Evolutionary conservation across 257 asterid genomes (phyloP), one percentile per base, ranked within the genome.

Genomic region (Avicennia marina): DNA sequence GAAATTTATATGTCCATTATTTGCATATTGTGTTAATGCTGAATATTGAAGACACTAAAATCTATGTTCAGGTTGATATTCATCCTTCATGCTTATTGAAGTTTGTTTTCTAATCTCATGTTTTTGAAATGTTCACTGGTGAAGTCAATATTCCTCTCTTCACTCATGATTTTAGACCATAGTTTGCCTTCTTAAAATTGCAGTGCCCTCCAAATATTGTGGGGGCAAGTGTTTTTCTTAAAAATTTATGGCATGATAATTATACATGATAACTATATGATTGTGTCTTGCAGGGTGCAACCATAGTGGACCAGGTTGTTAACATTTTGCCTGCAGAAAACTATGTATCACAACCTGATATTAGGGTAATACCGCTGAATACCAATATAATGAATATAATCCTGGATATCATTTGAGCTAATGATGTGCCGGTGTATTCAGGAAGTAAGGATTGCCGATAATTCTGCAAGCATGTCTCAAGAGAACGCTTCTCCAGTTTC

Each of bases 371-470:
- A n/a, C 24, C 48, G 26, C 19, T 11, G 2, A 38, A 21, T 4
- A 13, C n/a, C 11, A 17, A 31, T 20, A 16, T 43, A 3, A 10
- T 7, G n/a, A 19, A 32, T 11, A 11, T 41, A n/a, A n/a, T 53
- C 40, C 31, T 22, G n/a, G 56, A 29, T 24, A 45, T 41, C 54
- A 41, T 66, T 59, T 46, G 48, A 50, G 22, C 50, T 64, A 53
- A 62, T 46, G 25, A 36, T 21, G 57, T 49, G 40, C n/a, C 22
- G 12, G 39, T n/a, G 53, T 50, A 2, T 56, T 32, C 70, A 77
- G 83, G 83, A 77, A 44, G 66, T 73, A 45, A 56, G 61, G 43
- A 53, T 51, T 50, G 74, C 42, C 57, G 77, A 68, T 56, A 60
- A 56, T 65, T 44, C 70, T 6, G 62, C 50, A 53, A 60, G 65